Evolutionary conservation across 345 rosid species (phyloP), one percentile per base, ranked within the genome.

Genomic region (Hibiscus tridactylites): DNA sequence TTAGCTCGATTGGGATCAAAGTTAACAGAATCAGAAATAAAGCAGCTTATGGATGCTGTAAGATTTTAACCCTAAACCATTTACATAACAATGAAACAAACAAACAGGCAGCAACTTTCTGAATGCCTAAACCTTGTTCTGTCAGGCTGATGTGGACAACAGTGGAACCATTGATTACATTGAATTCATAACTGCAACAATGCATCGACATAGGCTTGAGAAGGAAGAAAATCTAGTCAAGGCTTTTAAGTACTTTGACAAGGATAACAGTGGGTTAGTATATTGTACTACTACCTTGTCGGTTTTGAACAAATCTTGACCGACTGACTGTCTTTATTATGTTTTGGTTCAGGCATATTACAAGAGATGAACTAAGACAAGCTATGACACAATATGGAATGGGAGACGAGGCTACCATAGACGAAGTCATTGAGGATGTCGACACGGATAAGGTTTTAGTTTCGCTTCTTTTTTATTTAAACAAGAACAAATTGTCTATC

Each of bases 1-100:
- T 71, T 95, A 73, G 74, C 87, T 68, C 79, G 87, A 73, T 85
- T 92, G 72, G 99, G 97, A 71, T 92, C 99, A 33, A 39, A 75
- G 82, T 90, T 92, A 47, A 70, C 85, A 0, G 97, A 92, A 83
- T 26, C 78, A 50, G 99, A 95, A 83, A 85, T 88, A 56, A 80
- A 79, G 83, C 93, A 89, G 79, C 88, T 95, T 37, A 90, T 95
- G 99, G 97, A 91, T 58, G 97, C 97, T 64, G 99, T 95, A 87
- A 87, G 93, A 71, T 71, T 67, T 73, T 42, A 64, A 19, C 52
- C 4, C 15, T 9, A 63, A 37, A 63, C 28, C 65, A 61, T 65
- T 65, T 12, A 15, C 56, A 24, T 66, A 7, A 5, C 1, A 54
- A 15, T 13, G 13, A 47, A 46, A 26, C 54, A 66, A 46, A 9